phyloP scores from a whole-genome alignment of 805 yeast genomes.

The Metschnikowia matae region DNA sequence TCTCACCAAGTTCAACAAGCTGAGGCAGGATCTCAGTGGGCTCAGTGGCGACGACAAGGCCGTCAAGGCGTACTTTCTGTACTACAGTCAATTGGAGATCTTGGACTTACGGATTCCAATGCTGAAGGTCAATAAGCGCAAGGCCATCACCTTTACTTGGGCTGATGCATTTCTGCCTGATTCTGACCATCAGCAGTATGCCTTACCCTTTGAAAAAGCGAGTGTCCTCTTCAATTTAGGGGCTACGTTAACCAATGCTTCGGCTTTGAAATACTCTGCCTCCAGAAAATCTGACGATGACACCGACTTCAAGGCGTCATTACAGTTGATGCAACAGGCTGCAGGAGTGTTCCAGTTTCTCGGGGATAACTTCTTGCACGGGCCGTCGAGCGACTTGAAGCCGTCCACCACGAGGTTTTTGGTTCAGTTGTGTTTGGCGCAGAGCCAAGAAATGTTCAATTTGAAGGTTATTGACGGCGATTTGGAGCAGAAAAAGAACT shows the following conservation, averaged over 20 bases:
- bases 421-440: constrained; percentile 67
- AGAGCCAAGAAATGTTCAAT: constrained; percentile 82
- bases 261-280: constrained; percentile 30
- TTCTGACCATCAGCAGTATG: constrained; percentile 58
- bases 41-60: constrained; percentile 41
- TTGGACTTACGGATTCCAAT: constrained; percentile 74
- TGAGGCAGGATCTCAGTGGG: constrained; percentile 58
- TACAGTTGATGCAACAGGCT: constrained; percentile 63
- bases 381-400: constrained; percentile 76
- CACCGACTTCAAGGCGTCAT: constrained; percentile 52
- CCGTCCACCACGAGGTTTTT: constrained; percentile 67
- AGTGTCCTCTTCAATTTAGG: constrained; percentile 76
- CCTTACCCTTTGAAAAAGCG: constrained; percentile 88
- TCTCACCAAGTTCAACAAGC: constrained; percentile 47
- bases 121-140: constrained; percentile 41
- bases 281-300: constrained; percentile 28
- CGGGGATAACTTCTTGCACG: constrained; percentile 78
- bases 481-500: constrained; percentile 51
- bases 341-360: constrained; percentile 73
- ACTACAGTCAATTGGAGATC: constrained; percentile 78
- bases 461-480: constrained; percentile 54
- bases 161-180: constrained; percentile 58
- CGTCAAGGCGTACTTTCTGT: constrained; percentile 55
- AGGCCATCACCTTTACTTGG: constrained; percentile 69
- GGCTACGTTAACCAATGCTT: constrained; percentile 52